Evolutionary conservation across 352 stramenopile genomes (phyloP).

Genomic region (Elongisporangium undulatum): DNA sequence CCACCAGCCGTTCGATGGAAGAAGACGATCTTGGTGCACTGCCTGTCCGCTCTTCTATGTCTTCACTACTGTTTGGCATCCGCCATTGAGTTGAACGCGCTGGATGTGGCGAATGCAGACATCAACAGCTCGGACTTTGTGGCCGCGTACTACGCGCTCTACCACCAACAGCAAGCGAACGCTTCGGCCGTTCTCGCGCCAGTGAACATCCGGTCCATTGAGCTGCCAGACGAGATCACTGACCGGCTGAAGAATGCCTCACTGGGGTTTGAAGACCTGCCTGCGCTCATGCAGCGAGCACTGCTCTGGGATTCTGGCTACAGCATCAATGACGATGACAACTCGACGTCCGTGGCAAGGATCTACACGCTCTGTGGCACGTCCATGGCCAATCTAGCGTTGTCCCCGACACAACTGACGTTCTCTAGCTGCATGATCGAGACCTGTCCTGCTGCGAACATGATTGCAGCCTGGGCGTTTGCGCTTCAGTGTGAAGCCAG

Average conservation of each 20-base stretch:
- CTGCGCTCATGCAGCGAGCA: constrained; percentile 20
- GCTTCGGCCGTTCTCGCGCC: neutral
- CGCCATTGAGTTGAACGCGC: neutral
- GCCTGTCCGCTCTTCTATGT: neutral
- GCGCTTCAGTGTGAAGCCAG: neutral
- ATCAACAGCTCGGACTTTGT: neutral
- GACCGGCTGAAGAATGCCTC: constrained; percentile 12
- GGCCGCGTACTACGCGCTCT: neutral
- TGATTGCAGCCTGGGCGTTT: neutral
- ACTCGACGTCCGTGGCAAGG: constrained; percentile 5
- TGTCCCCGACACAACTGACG: constrained; percentile 2
- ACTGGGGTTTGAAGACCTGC: constrained; percentile 19
- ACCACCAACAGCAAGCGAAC: neutral
- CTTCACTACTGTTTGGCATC: neutral
- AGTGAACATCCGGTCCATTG: neutral
- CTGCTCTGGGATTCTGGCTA: constrained; percentile 37
- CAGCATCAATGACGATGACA: constrained; percentile 3
- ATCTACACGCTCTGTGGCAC: constrained; percentile 22
- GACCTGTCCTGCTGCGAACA: neutral
- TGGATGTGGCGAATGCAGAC: neutral
- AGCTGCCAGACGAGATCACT: constrained; percentile 12
- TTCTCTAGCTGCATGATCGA: neutral
- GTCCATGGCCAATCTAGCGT: constrained; percentile 31
- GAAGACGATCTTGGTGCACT: neutral
- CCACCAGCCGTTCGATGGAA: neutral